Evolutionary conservation across 768 basidiomycete species (phyloP).

Genomic region (Phylloporus arenicola): DNA sequence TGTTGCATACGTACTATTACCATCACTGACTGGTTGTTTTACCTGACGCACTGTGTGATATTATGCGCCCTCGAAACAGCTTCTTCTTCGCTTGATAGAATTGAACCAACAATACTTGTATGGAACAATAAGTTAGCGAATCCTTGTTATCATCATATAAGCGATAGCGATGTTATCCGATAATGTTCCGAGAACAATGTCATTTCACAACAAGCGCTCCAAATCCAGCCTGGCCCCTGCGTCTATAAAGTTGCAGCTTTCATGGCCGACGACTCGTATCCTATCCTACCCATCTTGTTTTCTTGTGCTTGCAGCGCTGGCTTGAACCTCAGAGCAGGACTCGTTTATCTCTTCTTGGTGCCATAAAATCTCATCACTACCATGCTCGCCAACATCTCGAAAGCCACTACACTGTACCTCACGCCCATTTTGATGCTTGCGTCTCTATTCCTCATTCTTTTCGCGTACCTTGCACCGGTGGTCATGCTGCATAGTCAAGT

Average conservation of each 20-base stretch:
- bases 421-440: conserved; percentile 63
- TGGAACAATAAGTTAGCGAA: neutral
- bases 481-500: conserved; percentile 57
- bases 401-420: conserved; percentile 61
- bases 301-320: conserved; percentile 18
- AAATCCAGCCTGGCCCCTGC: neutral
- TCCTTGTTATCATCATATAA: neutral
- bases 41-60: conserved; percentile 26
- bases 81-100: neutral
- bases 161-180: neutral
- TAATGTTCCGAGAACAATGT: conserved; percentile 19
- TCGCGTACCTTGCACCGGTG: conserved; percentile 65
- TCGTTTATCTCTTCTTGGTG: neutral
- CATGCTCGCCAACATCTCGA: conserved; percentile 72
- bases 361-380: neutral
- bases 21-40: conserved; percentile 27
- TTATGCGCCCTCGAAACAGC: conserved; percentile 6
- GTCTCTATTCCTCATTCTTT: conserved; percentile 57
- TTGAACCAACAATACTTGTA: conserved; percentile 2
- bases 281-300: neutral
- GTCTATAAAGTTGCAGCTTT: conserved; percentile 14
- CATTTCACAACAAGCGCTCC: conserved; percentile 10
- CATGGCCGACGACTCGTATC: neutral
- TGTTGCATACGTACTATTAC: conserved; percentile 32
- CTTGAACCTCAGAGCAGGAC: conserved; percentile 19